Evolutionary conservation across 208 protist species (phyloP), one percentile per base, ranked within the genome.

Genomic region (Leishmania arabica): DNA sequence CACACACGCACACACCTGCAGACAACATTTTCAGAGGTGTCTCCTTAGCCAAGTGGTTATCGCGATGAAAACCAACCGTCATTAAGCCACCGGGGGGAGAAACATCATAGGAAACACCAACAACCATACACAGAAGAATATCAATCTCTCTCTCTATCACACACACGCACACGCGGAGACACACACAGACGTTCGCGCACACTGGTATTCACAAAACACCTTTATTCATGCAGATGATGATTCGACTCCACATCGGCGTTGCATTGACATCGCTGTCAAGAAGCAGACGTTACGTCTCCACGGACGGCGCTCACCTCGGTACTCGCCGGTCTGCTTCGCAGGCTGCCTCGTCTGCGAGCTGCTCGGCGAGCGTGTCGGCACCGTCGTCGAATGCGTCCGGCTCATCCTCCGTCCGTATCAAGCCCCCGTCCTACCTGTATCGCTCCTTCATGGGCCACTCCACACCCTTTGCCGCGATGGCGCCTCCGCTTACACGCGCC

Each of bases 391-490:
- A 24, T 34, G 19, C 51, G n/a, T 31, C 19, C 51, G 74, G 37
- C 31, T 0, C 80, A 6, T 15, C 79, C 24, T 15, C 58, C 31
- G 34, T 66, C 4, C 80, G 75, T 42, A 4, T 51, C 27, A 62
- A 70, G 17, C 68, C 64, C 0, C 76, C 81, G 11, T 78, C 75
- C 31, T 85, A 85, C 64, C 82, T 95, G 4, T 92, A 93, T 71
- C 62, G 84, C 42, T 64, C 84, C 34, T 94, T 94, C 70, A 94
- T 95, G 90, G 92, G 92, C 11, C 81, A 89, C 71, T 92, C 90
- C 13, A 91, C 90, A 31, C 90, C 88, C 31, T 95, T 95, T 73
- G 80, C 82, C 49, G 64, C 84, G 40, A 58, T 77, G 71, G 7
- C 15, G 17, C 56, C 76, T 37, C 65, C 84, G 65, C 47, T 89